phyloP scores from a whole-genome alignment of 176 grass and related monocot genomes.

The Hordeum marinum region DNA sequence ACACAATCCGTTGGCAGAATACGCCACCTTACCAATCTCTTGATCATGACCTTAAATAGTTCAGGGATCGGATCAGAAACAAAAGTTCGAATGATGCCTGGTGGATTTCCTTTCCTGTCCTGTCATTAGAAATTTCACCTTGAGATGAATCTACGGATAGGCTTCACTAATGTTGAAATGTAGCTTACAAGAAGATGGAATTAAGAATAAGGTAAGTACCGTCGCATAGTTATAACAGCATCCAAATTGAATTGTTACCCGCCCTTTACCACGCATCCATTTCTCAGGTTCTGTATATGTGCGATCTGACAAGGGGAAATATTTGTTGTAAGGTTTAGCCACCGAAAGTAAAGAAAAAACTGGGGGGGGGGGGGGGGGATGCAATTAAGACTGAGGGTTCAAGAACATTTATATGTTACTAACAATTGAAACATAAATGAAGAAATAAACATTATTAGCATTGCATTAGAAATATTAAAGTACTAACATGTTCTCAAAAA shows the following conservation, averaged over 20 bases:
- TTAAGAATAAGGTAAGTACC: slow-evolving; percentile 37
- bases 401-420: neutral
- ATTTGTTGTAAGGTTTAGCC: slow-evolving; percentile 1
- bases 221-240: slow-evolving; percentile 90
- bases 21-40: slow-evolving; percentile 65
- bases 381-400: neutral
- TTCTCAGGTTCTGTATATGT: slow-evolving; percentile 79
- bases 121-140: slow-evolving; percentile 34
- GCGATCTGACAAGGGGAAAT: slow-evolving; percentile 35
- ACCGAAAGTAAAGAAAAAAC: neutral
- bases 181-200: slow-evolving; percentile 14
- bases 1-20: slow-evolving; percentile 61
- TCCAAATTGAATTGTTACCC: slow-evolving; percentile 78
- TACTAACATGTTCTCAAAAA: neutral
- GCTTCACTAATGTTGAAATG: neutral
- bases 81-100: slow-evolving; percentile 66
- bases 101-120: slow-evolving; percentile 90
- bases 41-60: slow-evolving; percentile 63
- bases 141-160: neutral
- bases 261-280: slow-evolving; percentile 92
- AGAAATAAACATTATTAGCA: neutral
- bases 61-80: slow-evolving; percentile 64
- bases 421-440: neutral
- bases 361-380: neutral
- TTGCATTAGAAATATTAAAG: neutral